Conservation (phyloP, 129 eudicot species). For the Helianthus annuus region HanXRQr2.0-SUNRISE NC_035441.2:4336715-4337214, state of each 20-base stretch:
- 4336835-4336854: slow-evolving; percentile 90
- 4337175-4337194: too few species aligned
- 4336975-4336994: slow-evolving; percentile 96
- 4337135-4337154: too few species aligned
- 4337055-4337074: slow-evolving; percentile 64
- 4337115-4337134: too few species aligned
- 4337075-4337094: too few species aligned
- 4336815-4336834: slow-evolving; percentile 96
- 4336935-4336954: slow-evolving; percentile 90
- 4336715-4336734: slow-evolving; percentile 51
- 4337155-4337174: too few species aligned
- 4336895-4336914: slow-evolving; percentile 76
- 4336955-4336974: slow-evolving; percentile 67
- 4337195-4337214: too few species aligned
- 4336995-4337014: slow-evolving; percentile 75
- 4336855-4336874: slow-evolving; percentile 98
- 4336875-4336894: slow-evolving; percentile 98
- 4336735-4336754: neutral
- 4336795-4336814: slow-evolving; percentile 96
- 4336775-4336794: neutral
- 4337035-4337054: slow-evolving; percentile 98
- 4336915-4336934: slow-evolving; percentile 84
- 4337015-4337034: slow-evolving; percentile 82
- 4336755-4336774: neutral
- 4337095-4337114: too few species aligned